Conservation (phyloP, 768 basidiomycete genomes). For the Naganishia vaughanmartiniae region DNA sequence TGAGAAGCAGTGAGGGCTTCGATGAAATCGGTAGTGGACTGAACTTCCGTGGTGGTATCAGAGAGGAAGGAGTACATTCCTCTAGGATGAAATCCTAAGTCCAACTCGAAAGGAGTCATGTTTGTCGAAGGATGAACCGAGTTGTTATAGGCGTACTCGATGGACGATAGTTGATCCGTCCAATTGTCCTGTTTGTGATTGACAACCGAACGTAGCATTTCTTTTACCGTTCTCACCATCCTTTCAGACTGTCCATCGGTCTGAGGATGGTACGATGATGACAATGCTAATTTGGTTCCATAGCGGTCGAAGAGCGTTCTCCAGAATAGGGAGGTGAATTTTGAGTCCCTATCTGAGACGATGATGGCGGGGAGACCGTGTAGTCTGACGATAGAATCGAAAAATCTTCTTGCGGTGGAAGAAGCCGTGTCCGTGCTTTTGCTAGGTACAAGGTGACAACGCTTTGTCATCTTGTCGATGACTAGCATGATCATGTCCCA, state of each 20-base stretch:
- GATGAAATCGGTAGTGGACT: too few species aligned
- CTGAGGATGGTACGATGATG: slow-evolving; percentile 56
- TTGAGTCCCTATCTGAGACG: slow-evolving; percentile 54
- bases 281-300: slow-evolving; percentile 51
- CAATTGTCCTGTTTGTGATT: slow-evolving; percentile 42
- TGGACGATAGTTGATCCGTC: neutral
- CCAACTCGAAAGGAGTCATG: neutral
- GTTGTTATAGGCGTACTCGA: slow-evolving; percentile 13
- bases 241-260: slow-evolving; percentile 52
- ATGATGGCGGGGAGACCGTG: slow-evolving; percentile 54
- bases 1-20: too few species aligned
- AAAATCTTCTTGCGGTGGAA: slow-evolving; percentile 37
- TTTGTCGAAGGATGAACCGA: neutral
- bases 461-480: slow-evolving; percentile 53
- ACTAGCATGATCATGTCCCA: slow-evolving; percentile 52
- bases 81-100: too few species aligned
- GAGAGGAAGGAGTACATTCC: too few species aligned
- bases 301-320: slow-evolving; percentile 46
- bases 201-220: slow-evolving; percentile 25
- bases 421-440: slow-evolving; percentile 42
- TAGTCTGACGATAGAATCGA: slow-evolving; percentile 11
- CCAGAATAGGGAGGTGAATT: slow-evolving; percentile 57
- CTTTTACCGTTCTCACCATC: slow-evolving; percentile 35
- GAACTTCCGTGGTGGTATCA: neutral
- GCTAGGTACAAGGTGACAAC: slow-evolving; percentile 55